Conservation (phyloP, 1,139 yeast genomes). For the Ashbya aceris region DNA sequence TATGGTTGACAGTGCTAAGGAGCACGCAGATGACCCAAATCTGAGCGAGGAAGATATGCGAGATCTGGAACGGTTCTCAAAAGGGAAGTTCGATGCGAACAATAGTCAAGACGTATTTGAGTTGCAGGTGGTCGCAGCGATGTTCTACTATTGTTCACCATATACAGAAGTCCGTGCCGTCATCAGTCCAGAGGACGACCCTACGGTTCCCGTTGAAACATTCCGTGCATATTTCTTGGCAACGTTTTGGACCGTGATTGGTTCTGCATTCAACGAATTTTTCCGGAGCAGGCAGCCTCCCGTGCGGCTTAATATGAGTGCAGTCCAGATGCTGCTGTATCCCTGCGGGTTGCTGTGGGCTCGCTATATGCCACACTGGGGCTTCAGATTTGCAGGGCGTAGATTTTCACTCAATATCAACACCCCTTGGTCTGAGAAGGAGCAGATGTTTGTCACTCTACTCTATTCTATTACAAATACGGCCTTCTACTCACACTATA, state of each 20-base stretch:
- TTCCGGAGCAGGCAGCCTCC: conserved; percentile 48
- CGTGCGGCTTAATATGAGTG: conserved; percentile 38
- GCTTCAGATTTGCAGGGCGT: conserved; percentile 33
- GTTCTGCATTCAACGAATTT: conserved; percentile 50
- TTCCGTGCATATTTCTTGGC: conserved; percentile 49
- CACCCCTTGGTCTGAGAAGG: conserved; percentile 60
- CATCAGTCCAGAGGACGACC: conserved; percentile 45
- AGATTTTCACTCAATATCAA: conserved; percentile 39
- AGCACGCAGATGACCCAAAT: conserved; percentile 43
- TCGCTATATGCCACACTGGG: conserved; percentile 39
- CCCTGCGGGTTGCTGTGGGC: conserved; percentile 44
- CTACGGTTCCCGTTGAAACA: conserved; percentile 43
- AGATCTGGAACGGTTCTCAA: conserved; percentile 23
- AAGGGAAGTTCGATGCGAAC: conserved; percentile 14
- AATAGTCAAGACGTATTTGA: conserved; percentile 24
- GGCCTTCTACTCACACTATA: conserved; percentile 37
- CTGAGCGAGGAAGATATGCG: conserved; percentile 35
- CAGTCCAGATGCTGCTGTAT: conserved; percentile 49
- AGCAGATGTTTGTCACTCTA: conserved; percentile 53
- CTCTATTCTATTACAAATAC: conserved; percentile 37
- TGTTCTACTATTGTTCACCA: conserved; percentile 47
- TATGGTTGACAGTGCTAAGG: conserved; percentile 33
- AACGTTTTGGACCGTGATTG: conserved; percentile 45
- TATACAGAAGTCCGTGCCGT: conserved; percentile 59
- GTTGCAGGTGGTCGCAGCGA: conserved; percentile 36